phyloP scores from a whole-genome alignment of 2,329 filamentous ascomycete species.

The Sclerotinia glacialis region DNA sequence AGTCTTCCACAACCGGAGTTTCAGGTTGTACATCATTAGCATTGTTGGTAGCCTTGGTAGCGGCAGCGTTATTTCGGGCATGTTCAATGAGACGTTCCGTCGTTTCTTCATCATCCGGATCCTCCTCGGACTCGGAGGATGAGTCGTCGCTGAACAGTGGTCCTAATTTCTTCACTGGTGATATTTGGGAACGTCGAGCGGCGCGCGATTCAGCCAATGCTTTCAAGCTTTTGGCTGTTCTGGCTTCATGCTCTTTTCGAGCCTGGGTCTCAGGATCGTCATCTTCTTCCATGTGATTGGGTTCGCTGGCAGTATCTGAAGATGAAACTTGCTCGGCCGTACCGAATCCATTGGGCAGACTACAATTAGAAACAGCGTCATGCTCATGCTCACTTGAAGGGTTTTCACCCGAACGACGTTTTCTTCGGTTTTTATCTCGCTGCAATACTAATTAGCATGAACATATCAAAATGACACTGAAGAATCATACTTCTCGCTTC shows the following conservation, averaged over 20 bases:
- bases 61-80: not conserved
- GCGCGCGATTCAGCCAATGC: not conserved
- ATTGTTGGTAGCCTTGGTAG: not conserved
- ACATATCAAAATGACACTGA: not conserved
- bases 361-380: not conserved
- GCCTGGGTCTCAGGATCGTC: not conserved
- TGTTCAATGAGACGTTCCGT: not conserved
- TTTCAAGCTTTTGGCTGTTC: not conserved
- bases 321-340: not conserved
- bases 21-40: not conserved
- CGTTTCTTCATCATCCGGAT: constrained; percentile 25
- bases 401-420: not conserved
- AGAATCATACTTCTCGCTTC: constrained; percentile 21
- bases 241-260: not conserved
- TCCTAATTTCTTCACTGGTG: not conserved
- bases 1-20: not conserved
- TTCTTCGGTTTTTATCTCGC: constrained; percentile 13
- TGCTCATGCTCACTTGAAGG: not conserved
- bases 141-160: not conserved
- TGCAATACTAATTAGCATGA: constrained; percentile 1
- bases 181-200: not conserved
- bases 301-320: not conserved
- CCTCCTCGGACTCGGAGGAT: constrained; percentile 28
- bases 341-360: not conserved
- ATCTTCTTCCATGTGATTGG: constrained; percentile 2